Percentiles rank a stretch among this genome's conserved stretches.
Conservation (phyloP, 257 asterid species). For the Solanum habrochaites region DNA sequence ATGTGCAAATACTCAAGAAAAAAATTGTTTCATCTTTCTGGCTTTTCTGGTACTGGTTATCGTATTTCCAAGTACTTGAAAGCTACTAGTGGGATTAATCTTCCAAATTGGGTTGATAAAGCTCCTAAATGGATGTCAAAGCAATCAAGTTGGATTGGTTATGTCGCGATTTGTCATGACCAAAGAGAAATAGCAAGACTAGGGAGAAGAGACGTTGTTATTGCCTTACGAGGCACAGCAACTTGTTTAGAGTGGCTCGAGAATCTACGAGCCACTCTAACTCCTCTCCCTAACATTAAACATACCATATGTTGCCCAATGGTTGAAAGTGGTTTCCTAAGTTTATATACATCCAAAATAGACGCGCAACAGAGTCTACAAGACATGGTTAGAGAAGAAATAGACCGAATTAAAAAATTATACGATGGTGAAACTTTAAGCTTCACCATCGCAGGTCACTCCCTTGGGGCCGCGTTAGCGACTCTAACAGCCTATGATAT, state of each 20-base stretch:
- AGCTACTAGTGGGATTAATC: slow-evolving; percentile 55
- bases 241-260: slow-evolving; percentile 85
- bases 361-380: slow-evolving; percentile 42
- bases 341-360: slow-evolving; percentile 56
- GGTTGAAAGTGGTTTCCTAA: slow-evolving; percentile 88
- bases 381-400: slow-evolving; percentile 34
- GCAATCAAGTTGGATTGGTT: slow-evolving; percentile 80
- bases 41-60: slow-evolving; percentile 42
- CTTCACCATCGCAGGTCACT: slow-evolving; percentile 87
- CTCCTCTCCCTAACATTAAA: slow-evolving; percentile 23
- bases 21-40: slow-evolving; percentile 24
- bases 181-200: slow-evolving; percentile 46
- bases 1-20: slow-evolving; percentile 37
- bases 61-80: slow-evolving; percentile 40
- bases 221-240: slow-evolving; percentile 80
- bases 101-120: slow-evolving; percentile 51
- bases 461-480: slow-evolving; percentile 91
- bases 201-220: slow-evolving; percentile 82
- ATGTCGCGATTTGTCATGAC: slow-evolving; percentile 68
- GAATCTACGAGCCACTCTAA: slow-evolving; percentile 58
- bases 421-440: slow-evolving; percentile 54
- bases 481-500: slow-evolving; percentile 79
- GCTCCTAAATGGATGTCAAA: slow-evolving; percentile 42
- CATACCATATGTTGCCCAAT: slow-evolving; percentile 21
- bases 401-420: slow-evolving; percentile 22